Base-by-base conservation (phyloP, 2,329 filamentous ascomycete species). In the Rhynchosporium graminicola region DNA sequence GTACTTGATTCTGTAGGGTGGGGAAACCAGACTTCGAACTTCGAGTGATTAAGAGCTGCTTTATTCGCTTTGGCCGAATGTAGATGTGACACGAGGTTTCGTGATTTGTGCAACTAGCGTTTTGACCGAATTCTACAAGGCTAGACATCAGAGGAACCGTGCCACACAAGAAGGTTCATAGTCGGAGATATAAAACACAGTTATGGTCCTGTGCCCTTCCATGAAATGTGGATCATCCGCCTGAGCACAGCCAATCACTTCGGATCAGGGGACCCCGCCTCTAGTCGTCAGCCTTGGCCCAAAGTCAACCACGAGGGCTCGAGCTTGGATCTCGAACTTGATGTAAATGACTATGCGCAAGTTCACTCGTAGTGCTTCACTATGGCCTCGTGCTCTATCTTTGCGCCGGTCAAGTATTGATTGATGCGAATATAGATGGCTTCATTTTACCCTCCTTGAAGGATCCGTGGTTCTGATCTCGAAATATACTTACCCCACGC, bases 391-490 rank as follows among this genome's bases (percentile, higher is more conserved):
- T 67, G 62, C 36, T 33, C 48, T 33, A 55, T 42, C 26, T 57
- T 15, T 46, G 36, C 42, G 50, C 40, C 20, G n/a, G 26, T 28
- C 12, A 51, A 29, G 10, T 26, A 47, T 56, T 36, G 46, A 61
- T 55, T 46, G 31, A 45, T 57, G 40, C 26, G 36, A 47, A 62
- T 45, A 63, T 68, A 69, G 66, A 71, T 71, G 69, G 67, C 59
- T 63, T 65, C 54, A n/a, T 65, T 56, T 15, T 62, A 63, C 57
- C 48, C 58, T 57, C 58, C 59, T 62, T 58, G 57, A 65, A 45
- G 36, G 36, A 55, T 51, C 60, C 31, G 54, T 43, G 26, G 50
- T 55, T 61, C 20, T 40, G 33, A 50, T 47, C 12, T 45, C 61
- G 43, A 36, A 59, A 20, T 20, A 20, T 20, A 20, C 20, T 20